These are phyloP conservation scores for Chlorella sp. DNA, from an alignment of 139 green algal genomes.

Conservation along the genomic window DNA sequence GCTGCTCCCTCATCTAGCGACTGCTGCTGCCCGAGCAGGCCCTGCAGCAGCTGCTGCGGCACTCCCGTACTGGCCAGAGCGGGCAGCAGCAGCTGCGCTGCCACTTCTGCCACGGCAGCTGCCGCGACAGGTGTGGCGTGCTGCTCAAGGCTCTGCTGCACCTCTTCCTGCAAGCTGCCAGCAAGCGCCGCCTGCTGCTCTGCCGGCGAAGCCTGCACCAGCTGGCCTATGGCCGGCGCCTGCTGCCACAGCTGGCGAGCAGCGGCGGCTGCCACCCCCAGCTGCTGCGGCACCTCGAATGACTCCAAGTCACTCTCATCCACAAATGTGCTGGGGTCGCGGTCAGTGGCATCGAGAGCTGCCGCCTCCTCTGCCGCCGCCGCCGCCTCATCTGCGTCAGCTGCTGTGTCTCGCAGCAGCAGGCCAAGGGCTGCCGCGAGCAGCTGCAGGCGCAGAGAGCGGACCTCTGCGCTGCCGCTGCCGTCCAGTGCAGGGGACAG, in stretches of 20 bases:
- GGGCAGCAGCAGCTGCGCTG: neutral
- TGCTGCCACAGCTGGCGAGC: slow-evolving; percentile 10
- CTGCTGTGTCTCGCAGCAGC: slow-evolving; percentile 3
- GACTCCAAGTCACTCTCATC: slow-evolving; percentile 17
- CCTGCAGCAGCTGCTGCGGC: slow-evolving; percentile 15
- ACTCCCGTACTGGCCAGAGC: neutral
- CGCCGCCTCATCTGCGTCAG: neutral
- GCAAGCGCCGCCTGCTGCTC: neutral
- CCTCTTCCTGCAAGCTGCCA: neutral
- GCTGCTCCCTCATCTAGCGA: neutral
- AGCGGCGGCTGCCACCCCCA: neutral
- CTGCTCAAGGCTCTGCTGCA: neutral
- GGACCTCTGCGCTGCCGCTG: neutral
- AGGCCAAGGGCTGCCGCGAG: slow-evolving; percentile 7
- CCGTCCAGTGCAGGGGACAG: slow-evolving; percentile 6
- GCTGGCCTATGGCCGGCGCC: neutral
- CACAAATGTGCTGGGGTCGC: neutral
- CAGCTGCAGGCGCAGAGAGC: neutral
- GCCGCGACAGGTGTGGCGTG: slow-evolving; percentile 5
- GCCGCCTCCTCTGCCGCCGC: slow-evolving; percentile 1
- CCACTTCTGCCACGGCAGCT: neutral
- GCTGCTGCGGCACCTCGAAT: neutral
- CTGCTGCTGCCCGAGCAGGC: neutral
- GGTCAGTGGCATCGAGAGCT: neutral
- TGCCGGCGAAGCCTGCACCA: slow-evolving; percentile 5